These are phyloP conservation scores for Penicillium sp. DNA, from an alignment of 2,329 filamentous ascomycete species.

Conservation along the genomic window DNA sequence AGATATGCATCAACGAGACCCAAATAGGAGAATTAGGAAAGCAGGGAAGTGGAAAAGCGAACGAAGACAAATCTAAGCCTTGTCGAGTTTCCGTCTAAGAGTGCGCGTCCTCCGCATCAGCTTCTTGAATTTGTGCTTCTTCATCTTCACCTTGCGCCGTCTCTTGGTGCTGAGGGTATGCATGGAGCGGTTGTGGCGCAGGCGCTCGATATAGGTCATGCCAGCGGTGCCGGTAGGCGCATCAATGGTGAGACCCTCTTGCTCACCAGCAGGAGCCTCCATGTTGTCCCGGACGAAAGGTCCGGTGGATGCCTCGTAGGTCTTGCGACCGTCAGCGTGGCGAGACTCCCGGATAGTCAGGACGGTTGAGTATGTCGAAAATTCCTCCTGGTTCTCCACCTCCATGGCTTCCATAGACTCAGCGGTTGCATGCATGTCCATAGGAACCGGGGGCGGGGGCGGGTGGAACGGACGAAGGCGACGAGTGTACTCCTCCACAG, in stretches of 20 bases:
- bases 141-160: slow-evolving; percentile 96
- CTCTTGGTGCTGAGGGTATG: slow-evolving; percentile 86
- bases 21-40: slow-evolving; percentile 15
- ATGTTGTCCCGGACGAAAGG: slow-evolving; percentile 52
- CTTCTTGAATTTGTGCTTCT: slow-evolving; percentile 99
- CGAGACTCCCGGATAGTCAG: slow-evolving; percentile 59
- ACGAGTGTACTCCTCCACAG: slow-evolving; percentile 70
- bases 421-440: slow-evolving; percentile 36
- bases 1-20: slow-evolving; percentile 25
- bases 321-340: slow-evolving; percentile 53
- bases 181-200: slow-evolving; percentile 66
- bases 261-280: slow-evolving; percentile 39
- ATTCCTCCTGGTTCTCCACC: slow-evolving; percentile 39
- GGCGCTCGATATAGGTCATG: slow-evolving; percentile 68
- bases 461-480: slow-evolving; percentile 80
- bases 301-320: slow-evolving; percentile 56
- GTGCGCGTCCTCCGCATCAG: slow-evolving; percentile 90
- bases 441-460: slow-evolving; percentile 75
- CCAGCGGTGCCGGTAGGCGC: slow-evolving; percentile 53
- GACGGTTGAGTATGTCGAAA: slow-evolving; percentile 52
- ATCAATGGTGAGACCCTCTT: slow-evolving; percentile 53
- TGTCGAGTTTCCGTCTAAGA: slow-evolving; percentile 80
- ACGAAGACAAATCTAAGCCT: slow-evolving; percentile 45
- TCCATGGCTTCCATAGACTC: slow-evolving; percentile 44
- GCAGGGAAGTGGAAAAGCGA: slow-evolving; percentile 14